Conservation (phyloP, 2,329 filamentous ascomycete genomes). For the Aspergillus sp. region DNA sequence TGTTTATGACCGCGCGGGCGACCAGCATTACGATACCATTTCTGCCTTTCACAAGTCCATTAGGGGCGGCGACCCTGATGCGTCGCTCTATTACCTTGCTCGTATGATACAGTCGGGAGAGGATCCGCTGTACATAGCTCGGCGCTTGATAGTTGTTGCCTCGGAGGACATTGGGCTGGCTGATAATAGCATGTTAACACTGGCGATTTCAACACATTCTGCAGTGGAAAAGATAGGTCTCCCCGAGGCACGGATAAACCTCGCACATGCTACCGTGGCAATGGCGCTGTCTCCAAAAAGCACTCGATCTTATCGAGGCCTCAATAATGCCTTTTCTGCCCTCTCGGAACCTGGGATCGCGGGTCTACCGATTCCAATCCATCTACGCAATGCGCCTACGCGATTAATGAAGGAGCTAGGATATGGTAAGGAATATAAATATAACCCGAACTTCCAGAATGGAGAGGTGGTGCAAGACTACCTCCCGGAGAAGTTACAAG, state of each 20-base stretch:
- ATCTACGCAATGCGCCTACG: conserved; percentile 89
- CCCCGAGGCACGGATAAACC: conserved; percentile 89
- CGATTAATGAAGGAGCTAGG: conserved; percentile 89
- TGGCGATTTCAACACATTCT: conserved; percentile 83
- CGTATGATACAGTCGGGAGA: conserved; percentile 96
- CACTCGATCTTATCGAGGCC: conserved; percentile 77
- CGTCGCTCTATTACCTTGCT: conserved; percentile 88
- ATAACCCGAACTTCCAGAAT: conserved; percentile 85
- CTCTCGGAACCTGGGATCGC: conserved; percentile 82
- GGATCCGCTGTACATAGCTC: conserved; percentile 87
- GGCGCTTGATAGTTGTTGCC: conserved; percentile 90
- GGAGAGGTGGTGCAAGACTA: conserved; percentile 86
- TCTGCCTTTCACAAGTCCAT: conserved; percentile 96
- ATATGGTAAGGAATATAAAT: conserved; percentile 91
- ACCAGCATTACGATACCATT: conserved; percentile 97
- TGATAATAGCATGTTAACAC: conserved; percentile 76
- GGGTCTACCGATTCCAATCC: conserved; percentile 76
- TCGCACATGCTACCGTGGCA: conserved; percentile 84
- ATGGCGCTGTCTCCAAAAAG: conserved; percentile 80
- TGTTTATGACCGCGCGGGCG: conserved; percentile 90
- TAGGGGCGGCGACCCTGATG: conserved; percentile 81
- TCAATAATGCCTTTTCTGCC: conserved; percentile 77
- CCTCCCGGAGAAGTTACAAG: conserved; percentile 73
- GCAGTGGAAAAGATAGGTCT: conserved; percentile 92
- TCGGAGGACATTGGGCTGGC: conserved; percentile 92